phyloP scores from a whole-genome alignment of 148 eudicot genomes.

The Fagopyrum tataricum region DNA sequence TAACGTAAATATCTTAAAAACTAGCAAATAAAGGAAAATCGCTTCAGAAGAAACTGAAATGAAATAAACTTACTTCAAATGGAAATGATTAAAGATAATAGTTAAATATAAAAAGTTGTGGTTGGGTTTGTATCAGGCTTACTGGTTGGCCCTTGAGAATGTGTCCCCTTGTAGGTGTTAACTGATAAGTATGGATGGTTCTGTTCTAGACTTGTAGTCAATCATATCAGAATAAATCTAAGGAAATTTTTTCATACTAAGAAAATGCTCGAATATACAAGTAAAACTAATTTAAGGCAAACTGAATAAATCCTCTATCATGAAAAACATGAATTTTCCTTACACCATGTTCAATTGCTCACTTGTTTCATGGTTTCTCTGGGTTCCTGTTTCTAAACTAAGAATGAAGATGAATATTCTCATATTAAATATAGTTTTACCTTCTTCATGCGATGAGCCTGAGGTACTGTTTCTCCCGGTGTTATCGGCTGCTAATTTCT shows the following conservation, averaged over 20 bases:
- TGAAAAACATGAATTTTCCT: too few relatives aligned
- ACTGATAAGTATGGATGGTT: not conserved
- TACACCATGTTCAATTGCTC: too few relatives aligned
- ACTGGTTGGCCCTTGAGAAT: not conserved
- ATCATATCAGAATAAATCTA: not conserved
- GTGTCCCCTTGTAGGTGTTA: not conserved
- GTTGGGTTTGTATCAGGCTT: too few relatives aligned
- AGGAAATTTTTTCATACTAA: not conserved
- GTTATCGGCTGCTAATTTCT: not conserved
- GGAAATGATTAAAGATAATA: too few relatives aligned
- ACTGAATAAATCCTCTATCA: not conserved
- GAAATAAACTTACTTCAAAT: too few relatives aligned
- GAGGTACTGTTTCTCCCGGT: not conserved
- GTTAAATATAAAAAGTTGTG: too few relatives aligned
- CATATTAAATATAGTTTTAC: not conserved
- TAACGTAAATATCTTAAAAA: too few relatives aligned
- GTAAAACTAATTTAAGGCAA: not conserved
- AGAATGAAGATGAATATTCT: not conserved
- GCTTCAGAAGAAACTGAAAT: too few relatives aligned
- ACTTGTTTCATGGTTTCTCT: not conserved
- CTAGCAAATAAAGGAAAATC: too few relatives aligned
- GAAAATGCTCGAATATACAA: not conserved
- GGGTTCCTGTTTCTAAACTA: not conserved
- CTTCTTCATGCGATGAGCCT: not conserved
- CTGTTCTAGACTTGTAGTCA: not conserved